Conservation (phyloP, 1,284 basidiomycete genomes). For the Pseudozyma hubeiensis region DNA sequence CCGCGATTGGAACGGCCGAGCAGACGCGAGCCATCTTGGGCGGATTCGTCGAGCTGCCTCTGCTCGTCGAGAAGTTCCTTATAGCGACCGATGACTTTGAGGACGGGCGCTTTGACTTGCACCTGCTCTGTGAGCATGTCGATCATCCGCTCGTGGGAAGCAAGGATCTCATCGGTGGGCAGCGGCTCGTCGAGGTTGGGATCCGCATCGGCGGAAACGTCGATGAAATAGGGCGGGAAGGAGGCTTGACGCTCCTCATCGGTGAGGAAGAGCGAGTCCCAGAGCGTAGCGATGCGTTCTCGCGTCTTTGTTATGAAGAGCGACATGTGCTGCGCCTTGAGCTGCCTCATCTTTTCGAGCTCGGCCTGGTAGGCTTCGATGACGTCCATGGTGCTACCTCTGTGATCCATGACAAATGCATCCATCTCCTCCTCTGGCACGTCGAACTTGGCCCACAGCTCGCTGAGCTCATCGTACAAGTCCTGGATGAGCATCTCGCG, state of each 20-base stretch:
- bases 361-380: slow-evolving; percentile 87
- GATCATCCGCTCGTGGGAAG: slow-evolving; percentile 88
- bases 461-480: slow-evolving; percentile 65
- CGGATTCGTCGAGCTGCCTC: slow-evolving; percentile 80
- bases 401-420: slow-evolving; percentile 67
- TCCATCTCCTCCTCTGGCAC: slow-evolving; percentile 67
- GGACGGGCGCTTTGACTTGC: slow-evolving; percentile 79
- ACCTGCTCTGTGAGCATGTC: slow-evolving; percentile 82
- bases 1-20: slow-evolving; percentile 75
- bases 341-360: slow-evolving; percentile 85
- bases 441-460: slow-evolving; percentile 66
- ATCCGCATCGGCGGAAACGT: slow-evolving; percentile 43
- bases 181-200: slow-evolving; percentile 42
- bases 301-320: slow-evolving; percentile 86
- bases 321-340: slow-evolving; percentile 88
- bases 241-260: slow-evolving; percentile 79
- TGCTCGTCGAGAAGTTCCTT: slow-evolving; percentile 90
- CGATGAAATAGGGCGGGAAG: slow-evolving; percentile 52
- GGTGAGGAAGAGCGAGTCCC: slow-evolving; percentile 87
- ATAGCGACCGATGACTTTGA: slow-evolving; percentile 86
- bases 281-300: slow-evolving; percentile 82
- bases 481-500: slow-evolving; percentile 63
- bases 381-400: slow-evolving; percentile 80
- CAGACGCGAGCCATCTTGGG: slow-evolving; percentile 72
- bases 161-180: slow-evolving; percentile 73